Conservation (phyloP, 441 rosid species). For the Erodium moschatum region DNA sequence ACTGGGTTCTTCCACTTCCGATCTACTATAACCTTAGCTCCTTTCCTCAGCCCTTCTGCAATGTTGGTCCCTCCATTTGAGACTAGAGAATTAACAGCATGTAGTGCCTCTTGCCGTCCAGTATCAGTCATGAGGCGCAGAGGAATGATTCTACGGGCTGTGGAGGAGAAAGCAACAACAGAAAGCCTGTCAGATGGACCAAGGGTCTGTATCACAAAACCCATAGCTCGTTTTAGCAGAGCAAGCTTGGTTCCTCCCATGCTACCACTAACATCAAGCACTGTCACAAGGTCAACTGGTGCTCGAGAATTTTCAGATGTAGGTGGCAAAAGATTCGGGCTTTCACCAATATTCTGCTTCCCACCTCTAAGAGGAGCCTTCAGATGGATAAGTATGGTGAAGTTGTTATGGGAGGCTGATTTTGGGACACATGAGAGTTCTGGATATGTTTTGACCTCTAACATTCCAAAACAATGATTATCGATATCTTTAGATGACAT, state of each 20-base stretch:
- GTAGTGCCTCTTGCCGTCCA: conserved; percentile 52
- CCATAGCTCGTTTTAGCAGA: conserved; percentile 68
- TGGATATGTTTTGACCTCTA: conserved; percentile 44
- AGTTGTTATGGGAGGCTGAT: conserved; percentile 37
- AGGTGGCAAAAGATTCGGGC: conserved; percentile 17
- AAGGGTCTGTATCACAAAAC: conserved; percentile 66
- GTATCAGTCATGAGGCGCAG: conserved; percentile 56
- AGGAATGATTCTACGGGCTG: conserved; percentile 56
- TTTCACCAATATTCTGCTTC: conserved; percentile 9
- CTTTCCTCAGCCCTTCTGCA: conserved; percentile 59
- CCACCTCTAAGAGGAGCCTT: conserved; percentile 43
- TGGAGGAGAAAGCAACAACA: conserved; percentile 56
- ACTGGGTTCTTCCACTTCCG: conserved; percentile 57
- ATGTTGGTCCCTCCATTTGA: conserved; percentile 68
- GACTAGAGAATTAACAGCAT: conserved; percentile 48
- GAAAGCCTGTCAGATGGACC: conserved; percentile 61
- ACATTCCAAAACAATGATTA: conserved; percentile 23
- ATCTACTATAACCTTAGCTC: conserved; percentile 46
- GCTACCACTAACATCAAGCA: conserved; percentile 76
- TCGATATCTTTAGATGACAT: conserved; percentile 13
- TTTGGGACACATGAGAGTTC: conserved; percentile 45
- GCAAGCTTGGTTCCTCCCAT: conserved; percentile 72
- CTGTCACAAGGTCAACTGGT: conserved; percentile 61
- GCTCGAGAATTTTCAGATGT: conserved; percentile 39
- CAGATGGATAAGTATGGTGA: conserved; percentile 47